Percentiles rank a stretch among this genome's conserved stretches.
Conservation (phyloP, 164 flowering plant species). For the Platanus orientalis region DNA sequence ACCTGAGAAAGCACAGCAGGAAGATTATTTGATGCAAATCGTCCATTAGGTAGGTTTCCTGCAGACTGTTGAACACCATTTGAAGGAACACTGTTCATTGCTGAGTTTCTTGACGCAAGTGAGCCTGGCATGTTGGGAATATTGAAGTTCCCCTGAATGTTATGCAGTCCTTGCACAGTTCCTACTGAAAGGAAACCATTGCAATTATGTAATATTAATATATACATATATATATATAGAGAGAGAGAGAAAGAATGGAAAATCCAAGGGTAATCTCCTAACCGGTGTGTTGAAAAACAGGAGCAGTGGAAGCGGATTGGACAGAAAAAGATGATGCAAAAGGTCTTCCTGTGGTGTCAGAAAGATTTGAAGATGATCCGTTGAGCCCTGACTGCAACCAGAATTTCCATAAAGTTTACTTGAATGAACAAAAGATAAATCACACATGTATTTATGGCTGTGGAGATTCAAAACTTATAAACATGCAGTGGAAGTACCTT, state of each 20-base stretch:
- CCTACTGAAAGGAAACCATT: slow-evolving; percentile 14
- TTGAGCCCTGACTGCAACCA: slow-evolving; percentile 36
- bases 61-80: slow-evolving; percentile 30
- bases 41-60: slow-evolving; percentile 30
- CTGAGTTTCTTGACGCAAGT: slow-evolving; percentile 33
- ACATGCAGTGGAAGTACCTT: background rate
- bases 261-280: slow-evolving; percentile 2
- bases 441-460: background rate
- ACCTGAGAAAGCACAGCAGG: slow-evolving; percentile 41
- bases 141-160: slow-evolving; percentile 28
- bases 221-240: background rate
- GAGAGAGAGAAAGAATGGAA: background rate
- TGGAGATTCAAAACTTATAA: background rate
- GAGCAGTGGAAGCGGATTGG: slow-evolving; percentile 33
- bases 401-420: background rate
- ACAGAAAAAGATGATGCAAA: slow-evolving; percentile 32
- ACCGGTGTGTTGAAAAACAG: slow-evolving; percentile 38
- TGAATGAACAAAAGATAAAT: background rate
- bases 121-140: slow-evolving; percentile 30
- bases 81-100: slow-evolving; percentile 24
- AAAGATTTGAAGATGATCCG: slow-evolving; percentile 35
- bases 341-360: slow-evolving; percentile 30
- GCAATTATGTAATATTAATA: background rate
- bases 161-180: slow-evolving; percentile 26
- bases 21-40: slow-evolving; percentile 29